phyloP scores from a whole-genome alignment of 1,284 basidiomycete species.

The Omphalotus olearius region DNA sequence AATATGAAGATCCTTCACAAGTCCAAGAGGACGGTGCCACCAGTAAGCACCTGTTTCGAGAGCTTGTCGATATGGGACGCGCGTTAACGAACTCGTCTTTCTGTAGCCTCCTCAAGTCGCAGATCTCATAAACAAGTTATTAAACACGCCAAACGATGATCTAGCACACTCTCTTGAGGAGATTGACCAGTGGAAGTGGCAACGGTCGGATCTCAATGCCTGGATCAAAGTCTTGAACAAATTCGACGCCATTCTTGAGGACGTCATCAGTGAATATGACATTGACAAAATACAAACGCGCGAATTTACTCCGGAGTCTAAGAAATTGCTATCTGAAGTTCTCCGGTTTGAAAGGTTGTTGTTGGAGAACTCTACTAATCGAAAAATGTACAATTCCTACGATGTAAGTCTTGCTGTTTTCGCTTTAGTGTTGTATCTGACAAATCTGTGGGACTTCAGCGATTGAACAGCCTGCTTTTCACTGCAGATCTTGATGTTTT shows the following conservation, averaged over 20 bases:
- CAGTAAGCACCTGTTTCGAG: conserved; percentile 41
- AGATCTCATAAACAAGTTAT: conserved; percentile 68
- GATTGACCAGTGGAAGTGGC: conserved; percentile 88
- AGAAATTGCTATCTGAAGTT: conserved; percentile 77
- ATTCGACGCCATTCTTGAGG: conserved; percentile 87
- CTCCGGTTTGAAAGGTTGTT: conserved; percentile 87
- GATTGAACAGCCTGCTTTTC: conserved; percentile 84
- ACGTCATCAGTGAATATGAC: conserved; percentile 79
- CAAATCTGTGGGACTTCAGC: conserved; percentile 42
- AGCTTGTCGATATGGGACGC: conserved; percentile 12
- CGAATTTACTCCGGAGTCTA: conserved; percentile 75
- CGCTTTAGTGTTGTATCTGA: conserved; percentile 6
- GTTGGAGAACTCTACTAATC: conserved; percentile 96
- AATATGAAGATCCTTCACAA: conserved; percentile 79
- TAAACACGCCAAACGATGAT: conserved; percentile 61
- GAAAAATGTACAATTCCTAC: conserved; percentile 96
- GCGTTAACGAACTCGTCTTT: conserved; percentile 19
- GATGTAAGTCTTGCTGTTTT: conserved; percentile 63
- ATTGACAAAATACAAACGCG: conserved; percentile 81
- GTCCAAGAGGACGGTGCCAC: conserved; percentile 70
- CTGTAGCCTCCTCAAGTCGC: conserved; percentile 70
- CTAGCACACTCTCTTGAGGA: conserved; percentile 58
- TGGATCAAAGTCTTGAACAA: conserved; percentile 96
- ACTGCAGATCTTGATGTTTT: conserved; percentile 90
- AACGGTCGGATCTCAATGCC: conserved; percentile 93